Conservation (phyloP, 257 asterid genomes). For the Rhazya stricta region DNA sequence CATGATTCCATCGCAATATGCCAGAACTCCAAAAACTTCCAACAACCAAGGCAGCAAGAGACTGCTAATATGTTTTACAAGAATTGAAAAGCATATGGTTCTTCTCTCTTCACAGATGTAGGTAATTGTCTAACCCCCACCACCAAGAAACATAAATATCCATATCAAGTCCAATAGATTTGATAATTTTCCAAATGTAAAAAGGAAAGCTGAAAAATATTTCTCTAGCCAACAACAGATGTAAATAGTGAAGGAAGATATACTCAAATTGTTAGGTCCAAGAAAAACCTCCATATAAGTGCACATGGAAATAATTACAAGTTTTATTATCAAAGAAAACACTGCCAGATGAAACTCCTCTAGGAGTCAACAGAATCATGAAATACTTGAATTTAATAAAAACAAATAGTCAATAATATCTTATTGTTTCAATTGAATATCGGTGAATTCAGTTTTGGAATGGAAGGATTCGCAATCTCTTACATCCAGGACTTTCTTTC, state of each 20-base stretch:
- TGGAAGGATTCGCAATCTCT: neutral
- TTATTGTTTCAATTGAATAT: neutral
- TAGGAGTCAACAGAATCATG: neutral
- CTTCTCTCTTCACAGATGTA: no score
- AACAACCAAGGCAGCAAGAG: no score
- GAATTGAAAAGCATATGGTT: no score
- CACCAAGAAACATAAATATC: neutral
- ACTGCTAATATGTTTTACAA: no score
- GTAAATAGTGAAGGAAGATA: neutral
- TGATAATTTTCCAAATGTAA: neutral
- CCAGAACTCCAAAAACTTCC: neutral
- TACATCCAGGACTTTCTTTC: neutral
- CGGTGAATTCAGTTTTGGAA: neutral
- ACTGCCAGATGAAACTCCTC: neutral
- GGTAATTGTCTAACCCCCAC: no score
- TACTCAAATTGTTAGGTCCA: neutral
- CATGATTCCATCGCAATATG: neutral
- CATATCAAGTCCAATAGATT: no score
- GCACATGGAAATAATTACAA: neutral
- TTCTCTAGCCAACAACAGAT: neutral
- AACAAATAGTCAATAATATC: no score
- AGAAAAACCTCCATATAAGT: neutral
- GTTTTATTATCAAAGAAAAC: neutral
- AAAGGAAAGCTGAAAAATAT: neutral
- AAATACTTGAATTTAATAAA: no score